Conservation (phyloP, 306 rosid genomes). For the Cicer chorassanicum region DNA sequence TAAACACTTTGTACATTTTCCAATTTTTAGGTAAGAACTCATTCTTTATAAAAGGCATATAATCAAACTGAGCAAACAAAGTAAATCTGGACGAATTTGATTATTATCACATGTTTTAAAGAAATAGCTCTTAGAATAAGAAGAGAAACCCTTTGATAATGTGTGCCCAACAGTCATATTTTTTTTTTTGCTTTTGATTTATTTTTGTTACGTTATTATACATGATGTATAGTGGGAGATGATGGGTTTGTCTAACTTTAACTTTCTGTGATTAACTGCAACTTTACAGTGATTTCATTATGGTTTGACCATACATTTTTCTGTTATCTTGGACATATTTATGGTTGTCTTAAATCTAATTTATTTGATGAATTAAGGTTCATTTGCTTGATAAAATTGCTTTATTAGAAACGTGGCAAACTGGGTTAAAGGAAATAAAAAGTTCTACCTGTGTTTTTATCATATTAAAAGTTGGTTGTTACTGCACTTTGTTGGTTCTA, state of each 20-base stretch:
- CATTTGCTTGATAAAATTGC: conserved; percentile 32
- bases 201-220: background rate
- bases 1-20: conserved; percentile 1
- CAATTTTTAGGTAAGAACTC: background rate
- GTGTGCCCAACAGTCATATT: conserved; percentile 1
- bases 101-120: conserved; percentile 36
- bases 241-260: background rate
- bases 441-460: conserved; percentile 29
- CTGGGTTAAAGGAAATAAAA: conserved; percentile 14
- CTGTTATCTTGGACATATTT: conserved; percentile 23
- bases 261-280: conserved; percentile 14
- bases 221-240: background rate
- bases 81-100: conserved; percentile 2
- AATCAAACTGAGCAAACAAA: conserved; percentile 23
- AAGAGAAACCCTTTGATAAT: conserved; percentile 21
- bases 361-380: conserved; percentile 21
- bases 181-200: conserved; percentile 5
- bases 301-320: conserved; percentile 15
- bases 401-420: conserved; percentile 19
- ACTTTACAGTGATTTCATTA: background rate
- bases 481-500: conserved; percentile 18
- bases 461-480: background rate
- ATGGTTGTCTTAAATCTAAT: conserved; percentile 8
- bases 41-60: conserved; percentile 12
- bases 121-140: conserved; percentile 11